Evolutionary conservation across 768 basidiomycete genomes (phyloP).

Genomic region (Kwoniella mangroviensis): DNA sequence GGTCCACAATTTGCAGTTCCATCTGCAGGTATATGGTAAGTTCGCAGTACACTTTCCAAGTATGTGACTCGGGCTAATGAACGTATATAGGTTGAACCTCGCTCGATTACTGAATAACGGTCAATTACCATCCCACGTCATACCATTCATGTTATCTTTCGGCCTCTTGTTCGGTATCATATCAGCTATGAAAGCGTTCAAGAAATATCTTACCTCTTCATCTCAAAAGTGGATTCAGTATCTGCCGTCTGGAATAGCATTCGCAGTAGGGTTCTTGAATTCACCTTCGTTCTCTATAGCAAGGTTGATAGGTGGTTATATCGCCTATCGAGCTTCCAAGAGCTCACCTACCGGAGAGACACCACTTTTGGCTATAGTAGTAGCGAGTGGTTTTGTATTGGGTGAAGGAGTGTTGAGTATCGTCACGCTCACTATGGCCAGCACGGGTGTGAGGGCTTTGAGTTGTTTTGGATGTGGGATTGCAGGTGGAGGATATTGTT

Average conservation of each 20-base stretch:
- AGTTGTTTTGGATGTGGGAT: slow-evolving; percentile 83
- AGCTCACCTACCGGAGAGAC: slow-evolving; percentile 43
- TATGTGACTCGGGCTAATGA: background rate
- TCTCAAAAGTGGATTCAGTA: slow-evolving; percentile 60
- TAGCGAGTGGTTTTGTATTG: slow-evolving; percentile 93
- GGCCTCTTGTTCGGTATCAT: slow-evolving; percentile 72
- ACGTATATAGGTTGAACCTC: slow-evolving; percentile 58
- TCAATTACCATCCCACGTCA: slow-evolving; percentile 74
- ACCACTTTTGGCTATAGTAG: slow-evolving; percentile 66
- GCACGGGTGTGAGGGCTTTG: slow-evolving; percentile 71
- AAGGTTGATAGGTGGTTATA: slow-evolving; percentile 80
- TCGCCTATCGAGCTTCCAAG: slow-evolving; percentile 65
- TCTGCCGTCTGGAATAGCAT: slow-evolving; percentile 91
- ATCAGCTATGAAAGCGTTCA: slow-evolving; percentile 69
- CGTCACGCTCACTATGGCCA: slow-evolving; percentile 73
- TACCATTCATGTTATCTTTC: slow-evolving; percentile 77
- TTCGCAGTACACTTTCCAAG: background rate
- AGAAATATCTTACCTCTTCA: slow-evolving; percentile 17
- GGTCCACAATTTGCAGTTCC: slow-evolving; percentile 96
- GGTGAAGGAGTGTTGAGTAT: slow-evolving; percentile 92
- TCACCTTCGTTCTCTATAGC: slow-evolving; percentile 94
- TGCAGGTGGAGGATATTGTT: slow-evolving; percentile 56
- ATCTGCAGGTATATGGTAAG: slow-evolving; percentile 87
- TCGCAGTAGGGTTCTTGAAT: slow-evolving; percentile 94
- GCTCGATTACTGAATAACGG: slow-evolving; percentile 65